Percentiles rank a stretch among this genome's conserved stretches.
Evolutionary conservation across 1,284 basidiomycete genomes (phyloP).

Genomic region (Puccinia triticina): DNA sequence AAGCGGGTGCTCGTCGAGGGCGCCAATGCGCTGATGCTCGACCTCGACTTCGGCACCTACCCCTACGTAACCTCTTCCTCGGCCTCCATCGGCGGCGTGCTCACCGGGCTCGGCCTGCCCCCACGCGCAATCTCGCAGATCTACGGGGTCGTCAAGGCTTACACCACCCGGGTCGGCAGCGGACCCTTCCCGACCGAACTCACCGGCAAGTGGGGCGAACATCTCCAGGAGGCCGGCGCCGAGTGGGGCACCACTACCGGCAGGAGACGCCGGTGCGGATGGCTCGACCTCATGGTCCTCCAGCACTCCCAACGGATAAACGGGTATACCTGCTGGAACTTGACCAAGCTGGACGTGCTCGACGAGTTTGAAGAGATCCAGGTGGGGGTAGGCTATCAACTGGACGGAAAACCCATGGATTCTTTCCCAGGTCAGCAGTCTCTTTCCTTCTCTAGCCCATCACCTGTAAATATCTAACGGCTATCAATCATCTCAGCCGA

Average conservation of each 20-base stretch:
- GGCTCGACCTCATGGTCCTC: constrained; percentile 61
- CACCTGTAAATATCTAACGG: too few species aligned
- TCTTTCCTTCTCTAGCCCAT: constrained; percentile 1
- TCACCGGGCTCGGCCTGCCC: constrained; percentile 60
- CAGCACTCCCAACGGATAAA: constrained; percentile 61
- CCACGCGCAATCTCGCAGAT: constrained; percentile 58
- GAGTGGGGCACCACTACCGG: constrained; percentile 61
- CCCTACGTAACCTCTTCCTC: constrained; percentile 61
- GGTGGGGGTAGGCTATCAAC: constrained; percentile 58
- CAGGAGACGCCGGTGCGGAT: constrained; percentile 60
- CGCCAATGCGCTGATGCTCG: constrained; percentile 61
- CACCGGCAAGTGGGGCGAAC: constrained; percentile 58
- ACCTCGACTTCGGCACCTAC: constrained; percentile 61
- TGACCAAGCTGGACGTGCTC: constrained; percentile 61
- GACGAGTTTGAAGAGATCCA: constrained; percentile 60
- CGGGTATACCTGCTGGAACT: constrained; percentile 60
- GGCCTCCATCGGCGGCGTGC: constrained; percentile 61
- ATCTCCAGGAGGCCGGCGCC: constrained; percentile 61
- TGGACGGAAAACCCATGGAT: constrained; percentile 59
- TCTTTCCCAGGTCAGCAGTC: constrained; percentile 57
- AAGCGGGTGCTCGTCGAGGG: constrained; percentile 61
- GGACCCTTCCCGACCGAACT: constrained; percentile 62
- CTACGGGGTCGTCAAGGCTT: constrained; percentile 61
- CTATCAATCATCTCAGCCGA: too few species aligned
- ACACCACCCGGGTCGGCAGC: constrained; percentile 61